Base-by-base conservation (phyloP, 441 rosid species). In the Omphalea diandra region DNA sequence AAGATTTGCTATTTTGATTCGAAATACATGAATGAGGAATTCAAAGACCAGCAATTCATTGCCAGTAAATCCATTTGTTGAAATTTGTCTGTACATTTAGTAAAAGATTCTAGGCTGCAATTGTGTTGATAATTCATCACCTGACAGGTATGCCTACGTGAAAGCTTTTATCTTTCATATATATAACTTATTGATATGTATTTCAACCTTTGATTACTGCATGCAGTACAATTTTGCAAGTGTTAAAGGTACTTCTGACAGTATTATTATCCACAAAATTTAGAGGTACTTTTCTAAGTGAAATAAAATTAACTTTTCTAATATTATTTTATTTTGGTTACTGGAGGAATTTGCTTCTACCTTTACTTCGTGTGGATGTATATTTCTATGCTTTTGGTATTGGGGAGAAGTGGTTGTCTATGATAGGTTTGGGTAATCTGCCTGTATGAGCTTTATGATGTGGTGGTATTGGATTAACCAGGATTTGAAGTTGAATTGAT, bases 261-360 rank as follows among this genome's bases (percentile, higher is more conserved):
- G 98, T 97, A 63, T 97, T 91, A 63, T 93, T 97, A 77, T 96
- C 99, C 24, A 35, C 96, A 69, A 96, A 96, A 82, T 93, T 93
- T 76, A 83, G 93, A 91, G 98, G 98, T 91, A 83, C 44, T 71
- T 73, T 79, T 49, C 68, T 61, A 65, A 61, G 68, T 41, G 49
- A 24, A 61, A 20, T 10, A 29, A 18, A 14, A 52, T 8, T 17
- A 63, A 31, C 33, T n/a, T 17, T 55, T 38, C 52, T 12, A 59
- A n/a, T n/a, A n/a, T n/a, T n/a, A n/a, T n/a, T 0, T 40, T 54
- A 24, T 47, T 43, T 41, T 59, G 58, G 22, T 27, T 47, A 14
- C 24, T 62, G 50, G 38, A 58, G 22, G 5, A 20, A 40, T 50
- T 40, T 49, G 14, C n/a, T n/a, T n/a, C 22, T 36, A n/a, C n/a